Conservation (phyloP, 192 early-diverging fungal genomes). For the Obelidium mucronatum region DNA sequence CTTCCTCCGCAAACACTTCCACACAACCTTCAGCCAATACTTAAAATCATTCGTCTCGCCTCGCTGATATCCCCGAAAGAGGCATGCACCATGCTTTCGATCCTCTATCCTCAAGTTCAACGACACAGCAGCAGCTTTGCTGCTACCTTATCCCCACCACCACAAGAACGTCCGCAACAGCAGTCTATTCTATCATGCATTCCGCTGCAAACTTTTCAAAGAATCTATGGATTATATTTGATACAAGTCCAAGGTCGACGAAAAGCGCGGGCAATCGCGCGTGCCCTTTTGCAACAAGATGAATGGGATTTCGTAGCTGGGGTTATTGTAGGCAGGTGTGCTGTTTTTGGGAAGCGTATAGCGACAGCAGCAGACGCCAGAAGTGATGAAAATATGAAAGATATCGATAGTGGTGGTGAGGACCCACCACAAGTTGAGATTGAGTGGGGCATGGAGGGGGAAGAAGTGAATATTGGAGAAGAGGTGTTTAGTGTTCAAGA, state of each 20-base stretch:
- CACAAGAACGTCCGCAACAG: background rate
- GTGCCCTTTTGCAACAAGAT: background rate
- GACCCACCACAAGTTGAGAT: background rate
- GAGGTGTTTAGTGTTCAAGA: conserved; percentile 8
- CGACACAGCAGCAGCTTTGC: no score
- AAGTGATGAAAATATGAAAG: no score
- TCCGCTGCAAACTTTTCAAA: background rate
- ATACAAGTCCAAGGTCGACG: background rate
- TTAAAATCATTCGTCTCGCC: no score
- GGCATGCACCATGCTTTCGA: no score
- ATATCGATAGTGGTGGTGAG: no score
- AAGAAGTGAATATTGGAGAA: conserved; percentile 20
- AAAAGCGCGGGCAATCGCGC: background rate
- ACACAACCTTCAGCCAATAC: background rate
- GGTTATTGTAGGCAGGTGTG: conserved; percentile 4
- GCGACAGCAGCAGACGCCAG: no score
- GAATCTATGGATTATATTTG: background rate
- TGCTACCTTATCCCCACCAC: no score
- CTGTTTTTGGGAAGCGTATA: conserved; percentile 10
- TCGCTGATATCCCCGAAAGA: no score
- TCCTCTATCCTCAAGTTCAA: no score
- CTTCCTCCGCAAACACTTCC: background rate
- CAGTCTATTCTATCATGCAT: no score
- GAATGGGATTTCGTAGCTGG: conserved; percentile 2
- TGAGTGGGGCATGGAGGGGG: conserved; percentile 1